Conservation (phyloP, 345 rosid genomes). For the Aegle marmelos region DNA sequence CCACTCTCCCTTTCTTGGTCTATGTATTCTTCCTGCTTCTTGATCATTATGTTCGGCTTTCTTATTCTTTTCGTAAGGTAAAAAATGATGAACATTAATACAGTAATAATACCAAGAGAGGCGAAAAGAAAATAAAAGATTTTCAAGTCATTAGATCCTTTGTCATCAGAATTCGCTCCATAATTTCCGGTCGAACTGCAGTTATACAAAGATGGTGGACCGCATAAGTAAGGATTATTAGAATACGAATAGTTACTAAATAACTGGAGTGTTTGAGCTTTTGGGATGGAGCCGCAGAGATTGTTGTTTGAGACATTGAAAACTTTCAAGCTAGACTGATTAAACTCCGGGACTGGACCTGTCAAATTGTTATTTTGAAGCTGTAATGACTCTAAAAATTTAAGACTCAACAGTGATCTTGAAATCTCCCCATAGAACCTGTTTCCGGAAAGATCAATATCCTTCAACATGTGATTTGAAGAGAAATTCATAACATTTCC, state of each 20-base stretch:
- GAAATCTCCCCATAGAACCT: slow-evolving; percentile 32
- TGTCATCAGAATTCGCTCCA: neutral
- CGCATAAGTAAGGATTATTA: slow-evolving; percentile 27
- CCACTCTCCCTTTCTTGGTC: neutral
- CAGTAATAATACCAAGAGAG: slow-evolving; percentile 30
- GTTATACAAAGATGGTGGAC: slow-evolving; percentile 14
- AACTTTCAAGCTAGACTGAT: slow-evolving; percentile 24
- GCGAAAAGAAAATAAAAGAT: slow-evolving; percentile 27
- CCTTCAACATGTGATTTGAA: slow-evolving; percentile 30
- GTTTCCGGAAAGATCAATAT: slow-evolving; percentile 42
- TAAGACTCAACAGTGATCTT: slow-evolving; percentile 22
- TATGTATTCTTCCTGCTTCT: neutral
- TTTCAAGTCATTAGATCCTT: neutral
- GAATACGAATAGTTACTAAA: slow-evolving; percentile 25
- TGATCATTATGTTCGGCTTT: slow-evolving; percentile 20
- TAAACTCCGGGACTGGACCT: slow-evolving; percentile 37
- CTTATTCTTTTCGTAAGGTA: slow-evolving; percentile 27
- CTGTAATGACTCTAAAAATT: slow-evolving; percentile 27
- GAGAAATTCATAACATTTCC: slow-evolving; percentile 45
- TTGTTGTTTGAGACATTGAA: slow-evolving; percentile 49
- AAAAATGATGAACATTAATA: slow-evolving; percentile 32
- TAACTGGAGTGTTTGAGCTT: slow-evolving; percentile 23
- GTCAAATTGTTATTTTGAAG: slow-evolving; percentile 46
- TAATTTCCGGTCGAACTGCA: slow-evolving; percentile 13
- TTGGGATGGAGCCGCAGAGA: slow-evolving; percentile 39